Conservation (phyloP, 2,329 filamentous ascomycete species). For the Cladosporium sphaerospermum region DNA sequence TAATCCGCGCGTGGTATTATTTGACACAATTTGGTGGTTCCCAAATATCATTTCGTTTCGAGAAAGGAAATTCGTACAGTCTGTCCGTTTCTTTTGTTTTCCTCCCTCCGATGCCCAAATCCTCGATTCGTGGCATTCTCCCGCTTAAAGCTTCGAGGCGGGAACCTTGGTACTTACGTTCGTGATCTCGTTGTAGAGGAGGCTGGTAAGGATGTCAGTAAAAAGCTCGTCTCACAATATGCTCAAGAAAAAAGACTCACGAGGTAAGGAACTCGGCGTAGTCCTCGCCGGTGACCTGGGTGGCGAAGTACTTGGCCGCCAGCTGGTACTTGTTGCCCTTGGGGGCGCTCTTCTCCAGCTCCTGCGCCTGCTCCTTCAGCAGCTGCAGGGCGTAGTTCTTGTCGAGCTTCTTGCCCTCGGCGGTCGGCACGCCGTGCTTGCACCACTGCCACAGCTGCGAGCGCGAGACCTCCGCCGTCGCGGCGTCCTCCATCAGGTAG, state of each 20-base stretch:
- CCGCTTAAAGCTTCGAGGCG: slow-evolving; percentile 38
- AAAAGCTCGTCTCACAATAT: slow-evolving; percentile 17
- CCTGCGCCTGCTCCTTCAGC: slow-evolving; percentile 76
- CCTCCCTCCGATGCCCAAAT: neutral
- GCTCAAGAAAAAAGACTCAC: slow-evolving; percentile 45
- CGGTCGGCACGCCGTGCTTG: slow-evolving; percentile 64
- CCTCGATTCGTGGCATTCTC: too few relatives aligned
- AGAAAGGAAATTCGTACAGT: slow-evolving; percentile 4
- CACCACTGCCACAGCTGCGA: slow-evolving; percentile 97
- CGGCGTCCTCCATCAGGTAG: slow-evolving; percentile 96
- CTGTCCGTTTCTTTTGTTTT: slow-evolving; percentile 1
- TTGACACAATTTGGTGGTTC: neutral
- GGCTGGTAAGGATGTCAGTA: slow-evolving; percentile 41
- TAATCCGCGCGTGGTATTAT: too few relatives aligned
- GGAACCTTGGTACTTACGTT: slow-evolving; percentile 59
- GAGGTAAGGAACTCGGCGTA: slow-evolving; percentile 93
- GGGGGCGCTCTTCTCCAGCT: slow-evolving; percentile 65
- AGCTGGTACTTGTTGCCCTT: slow-evolving; percentile 89
- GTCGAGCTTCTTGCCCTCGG: slow-evolving; percentile 86
- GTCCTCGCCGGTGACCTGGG: slow-evolving; percentile 92
- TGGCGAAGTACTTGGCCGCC: slow-evolving; percentile 85
- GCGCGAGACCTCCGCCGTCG: slow-evolving; percentile 91
- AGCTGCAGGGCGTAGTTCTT: slow-evolving; percentile 85
- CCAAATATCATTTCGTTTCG: too few relatives aligned
- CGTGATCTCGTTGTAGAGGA: slow-evolving; percentile 85